Evolutionary conservation across 164 flowering plant species (phyloP).

Genomic region (Platanus orientalis): DNA sequence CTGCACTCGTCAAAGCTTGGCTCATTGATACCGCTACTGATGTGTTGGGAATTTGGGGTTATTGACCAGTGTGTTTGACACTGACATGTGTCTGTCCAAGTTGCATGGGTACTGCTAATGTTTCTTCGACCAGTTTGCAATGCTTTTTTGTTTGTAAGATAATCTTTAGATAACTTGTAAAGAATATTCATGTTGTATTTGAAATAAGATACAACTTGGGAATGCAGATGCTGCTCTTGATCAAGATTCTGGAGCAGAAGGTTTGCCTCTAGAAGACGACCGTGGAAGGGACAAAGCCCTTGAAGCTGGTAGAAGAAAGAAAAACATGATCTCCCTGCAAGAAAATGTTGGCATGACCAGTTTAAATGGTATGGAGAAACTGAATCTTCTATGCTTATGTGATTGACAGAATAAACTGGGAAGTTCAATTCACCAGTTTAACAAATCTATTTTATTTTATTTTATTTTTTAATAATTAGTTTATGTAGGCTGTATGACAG

Average conservation of each 20-base stretch:
- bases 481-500: too few species aligned
- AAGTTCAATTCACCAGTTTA: too few species aligned
- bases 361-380: constrained; percentile 19
- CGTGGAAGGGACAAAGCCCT: constrained; percentile 11
- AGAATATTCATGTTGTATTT: not conserved
- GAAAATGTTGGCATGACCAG: constrained; percentile 10
- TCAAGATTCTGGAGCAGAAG: constrained; percentile 17
- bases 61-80: too few species aligned
- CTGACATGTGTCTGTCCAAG: too few species aligned
- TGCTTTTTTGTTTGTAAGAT: not conserved
- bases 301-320: constrained; percentile 17
- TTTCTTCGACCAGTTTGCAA: not conserved
- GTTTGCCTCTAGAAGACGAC: constrained; percentile 15
- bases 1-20: too few species aligned
- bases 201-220: constrained; percentile 1
- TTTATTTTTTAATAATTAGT: too few species aligned
- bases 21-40: too few species aligned
- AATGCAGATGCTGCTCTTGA: constrained; percentile 20
- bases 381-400: not conserved
- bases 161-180: not conserved
- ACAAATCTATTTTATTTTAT: too few species aligned
- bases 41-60: too few species aligned
- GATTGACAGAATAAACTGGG: not conserved
- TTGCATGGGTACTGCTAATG: too few species aligned
- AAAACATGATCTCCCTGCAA: constrained; percentile 10